These are phyloP conservation scores for Fraxinus sp. DNA, from an alignment of 305 asterid genomes.

Conservation along the genomic window DNA sequence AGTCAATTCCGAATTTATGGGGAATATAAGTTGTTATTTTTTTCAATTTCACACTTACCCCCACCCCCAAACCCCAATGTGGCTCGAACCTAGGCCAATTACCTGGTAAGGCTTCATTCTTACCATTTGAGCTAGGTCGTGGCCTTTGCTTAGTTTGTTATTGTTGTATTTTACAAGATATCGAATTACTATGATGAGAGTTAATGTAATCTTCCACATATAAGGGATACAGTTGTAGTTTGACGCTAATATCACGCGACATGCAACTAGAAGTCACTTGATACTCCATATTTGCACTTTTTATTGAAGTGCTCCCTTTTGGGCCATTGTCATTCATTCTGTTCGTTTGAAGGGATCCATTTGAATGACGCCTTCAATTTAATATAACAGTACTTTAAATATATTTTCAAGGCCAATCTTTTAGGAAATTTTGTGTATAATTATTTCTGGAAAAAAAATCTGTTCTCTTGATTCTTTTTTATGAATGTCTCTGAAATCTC, in stretches of 20 bases:
- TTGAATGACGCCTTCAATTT: background rate
- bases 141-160: background rate
- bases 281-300: background rate
- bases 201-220: background rate
- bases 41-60: background rate
- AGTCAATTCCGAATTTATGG: background rate
- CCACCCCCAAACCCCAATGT: background rate
- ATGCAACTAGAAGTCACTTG: background rate
- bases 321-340: background rate
- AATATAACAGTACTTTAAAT: background rate
- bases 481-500: conserved; percentile 4
- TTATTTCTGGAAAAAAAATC: background rate
- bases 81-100: background rate
- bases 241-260: background rate
- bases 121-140: background rate
- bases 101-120: background rate
- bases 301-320: background rate
- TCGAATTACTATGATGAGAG: background rate
- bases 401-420: background rate
- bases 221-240: background rate
- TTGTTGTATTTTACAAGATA: conserved; percentile 12
- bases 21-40: background rate
- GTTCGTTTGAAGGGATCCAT: background rate
- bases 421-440: background rate
- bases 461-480: background rate